Conservation (phyloP, 805 yeast genomes). For the Yarrowia osloensis region DNA sequence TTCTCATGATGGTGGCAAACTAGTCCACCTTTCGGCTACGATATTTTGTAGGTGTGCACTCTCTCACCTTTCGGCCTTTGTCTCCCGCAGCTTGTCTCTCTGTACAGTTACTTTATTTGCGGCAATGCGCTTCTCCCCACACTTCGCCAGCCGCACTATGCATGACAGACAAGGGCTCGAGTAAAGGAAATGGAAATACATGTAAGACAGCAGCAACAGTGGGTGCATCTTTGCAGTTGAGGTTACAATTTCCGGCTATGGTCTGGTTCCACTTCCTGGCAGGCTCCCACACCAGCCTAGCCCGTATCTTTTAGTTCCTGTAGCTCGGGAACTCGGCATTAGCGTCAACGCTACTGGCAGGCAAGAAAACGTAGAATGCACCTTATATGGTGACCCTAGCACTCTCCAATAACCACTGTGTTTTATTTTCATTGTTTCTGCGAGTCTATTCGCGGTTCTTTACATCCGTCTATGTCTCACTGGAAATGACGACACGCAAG, state of each 20-base stretch:
- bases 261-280: not conserved
- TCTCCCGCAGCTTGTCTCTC: not conserved
- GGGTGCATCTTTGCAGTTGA: not conserved
- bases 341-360: not conserved
- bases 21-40: no score
- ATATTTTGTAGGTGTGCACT: not conserved
- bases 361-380: no score
- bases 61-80: no score
- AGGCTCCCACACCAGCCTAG: not conserved
- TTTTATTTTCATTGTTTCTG: no score
- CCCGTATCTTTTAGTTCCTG: not conserved
- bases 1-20: no score
- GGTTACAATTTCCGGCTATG: not conserved
- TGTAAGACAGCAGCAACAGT: not conserved
- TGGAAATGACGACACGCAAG: no score
- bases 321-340: not conserved
- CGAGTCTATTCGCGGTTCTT: no score
- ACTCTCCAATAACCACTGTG: no score
- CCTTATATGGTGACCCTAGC: no score
- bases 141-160: constrained; percentile 14
- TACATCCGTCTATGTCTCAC: no score
- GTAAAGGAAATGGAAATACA: not conserved
- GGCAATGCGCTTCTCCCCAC: constrained; percentile 16
- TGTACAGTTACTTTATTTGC: not conserved
- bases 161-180: not conserved